Evolutionary conservation across 345 rosid genomes (phyloP), one percentile per base, ranked within the genome.

Genomic region (Psidium guajava): DNA sequence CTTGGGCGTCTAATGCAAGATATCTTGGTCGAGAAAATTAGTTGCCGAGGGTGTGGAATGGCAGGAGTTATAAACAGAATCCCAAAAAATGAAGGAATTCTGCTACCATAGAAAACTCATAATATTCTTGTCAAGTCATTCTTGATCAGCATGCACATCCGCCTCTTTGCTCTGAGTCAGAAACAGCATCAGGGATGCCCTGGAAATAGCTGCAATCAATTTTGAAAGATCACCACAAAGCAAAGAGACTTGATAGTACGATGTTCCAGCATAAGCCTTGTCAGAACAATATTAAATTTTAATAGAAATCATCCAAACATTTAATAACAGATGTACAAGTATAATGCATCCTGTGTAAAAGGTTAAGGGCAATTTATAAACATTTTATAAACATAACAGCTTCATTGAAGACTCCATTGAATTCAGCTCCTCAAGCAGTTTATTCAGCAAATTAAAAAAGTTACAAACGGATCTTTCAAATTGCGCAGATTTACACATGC

Each of bases 151-250:
- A 96, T 44, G 99, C 93, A 85, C 99, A 96, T 21, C 99, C 98
- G 42, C 99, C 93, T 88, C 97, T 90, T 88, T 94, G 98, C 88
- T 94, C 98, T n/a, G 88, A 91, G 89, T 94, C 98, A 0, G 96
- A 87, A 54, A 89, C 93, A 55, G 92, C 92, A 57, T 94, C 98
- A 2, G 97, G 96, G 69, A 94, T 90, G 57, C 96, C 96, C 87
- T 95, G 98, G 90, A 96, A 96, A 91, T 96, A 96, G 92, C 99
- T 96, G 93, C 89, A 89, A 81, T 27, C 84, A 82, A 85, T 27
- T 80, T 85, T 36, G 2, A 27, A 42, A 28, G 53, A 53, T 50
- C 54, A 77, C 77, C 77, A 69, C 47, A 69, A 8, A 69, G 44
- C 3, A 32, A 32, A 69, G 47, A 69, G 14, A 69, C 9, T 36